Conservation (phyloP, 1,284 basidiomycete species). For the Dichomitus squalens region DNA sequence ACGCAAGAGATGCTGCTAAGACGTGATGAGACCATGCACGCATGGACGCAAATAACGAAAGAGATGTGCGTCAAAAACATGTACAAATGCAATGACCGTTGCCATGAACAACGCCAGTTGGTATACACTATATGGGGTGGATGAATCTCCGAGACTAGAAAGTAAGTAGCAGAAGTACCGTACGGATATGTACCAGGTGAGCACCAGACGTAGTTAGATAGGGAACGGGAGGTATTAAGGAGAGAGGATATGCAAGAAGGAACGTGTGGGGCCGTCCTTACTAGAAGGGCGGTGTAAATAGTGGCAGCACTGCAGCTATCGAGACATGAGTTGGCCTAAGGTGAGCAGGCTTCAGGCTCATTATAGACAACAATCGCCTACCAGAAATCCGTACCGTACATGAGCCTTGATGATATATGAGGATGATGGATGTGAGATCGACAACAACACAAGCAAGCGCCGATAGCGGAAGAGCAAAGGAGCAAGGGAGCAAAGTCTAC, state of each 20-base stretch:
- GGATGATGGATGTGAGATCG: background rate
- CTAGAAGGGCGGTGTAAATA: slow-evolving; percentile 15
- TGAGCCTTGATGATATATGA: background rate
- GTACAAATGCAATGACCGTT: slow-evolving; percentile 15
- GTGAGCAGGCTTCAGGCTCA: background rate
- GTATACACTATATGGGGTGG: slow-evolving; percentile 1
- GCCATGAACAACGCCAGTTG: slow-evolving; percentile 9
- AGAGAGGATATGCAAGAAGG: slow-evolving; percentile 10
- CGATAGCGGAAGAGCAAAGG: no score
- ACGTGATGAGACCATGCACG: background rate
- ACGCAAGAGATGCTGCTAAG: slow-evolving; percentile 10
- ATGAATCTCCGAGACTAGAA: background rate
- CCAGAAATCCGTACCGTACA: slow-evolving; percentile 13
- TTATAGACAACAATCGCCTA: slow-evolving; percentile 7
- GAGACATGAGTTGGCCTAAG: slow-evolving; percentile 16
- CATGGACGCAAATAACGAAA: background rate
- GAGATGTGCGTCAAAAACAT: background rate
- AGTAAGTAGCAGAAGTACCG: background rate
- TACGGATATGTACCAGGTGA: background rate
- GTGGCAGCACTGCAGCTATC: slow-evolving; percentile 14
- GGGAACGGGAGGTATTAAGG: background rate
- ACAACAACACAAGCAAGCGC: background rate
- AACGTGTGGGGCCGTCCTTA: slow-evolving; percentile 20
- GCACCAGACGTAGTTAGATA: background rate
- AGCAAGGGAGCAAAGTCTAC: no score